These are phyloP conservation scores for Candida silvicultrix DNA, from an alignment of 805 yeast genomes.

Conservation along the genomic window DNA sequence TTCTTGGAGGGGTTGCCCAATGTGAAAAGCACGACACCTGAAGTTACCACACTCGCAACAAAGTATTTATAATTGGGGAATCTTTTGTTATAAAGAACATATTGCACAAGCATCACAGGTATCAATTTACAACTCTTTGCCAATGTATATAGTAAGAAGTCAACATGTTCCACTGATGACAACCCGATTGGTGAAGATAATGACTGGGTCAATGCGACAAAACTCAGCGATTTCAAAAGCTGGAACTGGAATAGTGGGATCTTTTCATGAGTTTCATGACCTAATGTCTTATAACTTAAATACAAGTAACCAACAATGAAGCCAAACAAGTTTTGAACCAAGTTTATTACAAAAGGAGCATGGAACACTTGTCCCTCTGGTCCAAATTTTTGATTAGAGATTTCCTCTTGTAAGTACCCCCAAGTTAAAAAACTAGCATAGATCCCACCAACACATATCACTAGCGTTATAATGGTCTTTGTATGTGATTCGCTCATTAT, in stretches of 20 bases:
- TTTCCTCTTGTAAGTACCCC: constrained; percentile 89
- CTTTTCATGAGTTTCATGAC: not conserved
- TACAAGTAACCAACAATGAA: constrained; percentile 60
- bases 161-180: constrained; percentile 73
- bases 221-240: constrained; percentile 14
- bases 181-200: constrained; percentile 81
- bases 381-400: constrained; percentile 72
- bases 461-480: constrained; percentile 10
- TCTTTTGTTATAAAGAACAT: constrained; percentile 56
- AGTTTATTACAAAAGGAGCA: constrained; percentile 74
- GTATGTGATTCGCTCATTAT: not conserved
- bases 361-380: constrained; percentile 48
- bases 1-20: constrained; percentile 34
- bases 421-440: constrained; percentile 84
- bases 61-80: constrained; percentile 73
- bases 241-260: constrained; percentile 12
- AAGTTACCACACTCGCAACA: constrained; percentile 74
- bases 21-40: constrained; percentile 80
- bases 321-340: constrained; percentile 71
- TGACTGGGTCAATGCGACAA: constrained; percentile 50
- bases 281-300: constrained; percentile 29
- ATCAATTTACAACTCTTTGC: constrained; percentile 92
- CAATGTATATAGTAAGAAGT: constrained; percentile 74
- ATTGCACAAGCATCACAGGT: constrained; percentile 88
- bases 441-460: constrained; percentile 50